A percentile compares a stretch with the other conserved stretches of the same genome.
These are phyloP conservation scores for Sicyos baderoa DNA, from an alignment of 306 rosid genomes.

Conservation along the genomic window DNA sequence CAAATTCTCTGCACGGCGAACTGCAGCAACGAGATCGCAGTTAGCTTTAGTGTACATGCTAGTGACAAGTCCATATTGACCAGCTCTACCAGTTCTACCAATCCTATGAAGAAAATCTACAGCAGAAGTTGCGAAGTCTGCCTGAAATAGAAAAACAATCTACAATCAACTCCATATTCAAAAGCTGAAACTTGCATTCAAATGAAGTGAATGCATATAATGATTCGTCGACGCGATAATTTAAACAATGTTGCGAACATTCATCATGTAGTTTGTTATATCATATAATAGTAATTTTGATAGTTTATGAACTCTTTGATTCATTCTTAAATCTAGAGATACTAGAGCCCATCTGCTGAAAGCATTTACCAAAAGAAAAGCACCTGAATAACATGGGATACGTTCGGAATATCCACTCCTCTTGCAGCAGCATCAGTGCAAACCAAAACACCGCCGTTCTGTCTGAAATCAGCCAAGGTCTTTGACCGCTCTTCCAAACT, in stretches of 20 bases:
- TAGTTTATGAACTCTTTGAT: neutral
- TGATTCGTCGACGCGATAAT: neutral
- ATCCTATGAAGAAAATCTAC: constrained; percentile 87
- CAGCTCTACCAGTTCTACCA: constrained; percentile 94
- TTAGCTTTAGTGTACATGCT: constrained; percentile 74
- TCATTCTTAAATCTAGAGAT: neutral
- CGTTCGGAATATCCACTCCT: constrained; percentile 83
- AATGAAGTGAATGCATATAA: neutral
- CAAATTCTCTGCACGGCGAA: constrained; percentile 63
- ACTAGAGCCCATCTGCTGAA: neutral
- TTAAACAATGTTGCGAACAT: neutral
- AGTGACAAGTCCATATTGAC: constrained; percentile 76
- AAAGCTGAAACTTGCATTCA: neutral
- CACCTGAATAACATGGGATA: constrained; percentile 90
- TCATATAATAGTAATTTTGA: neutral
- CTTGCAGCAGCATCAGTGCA: constrained; percentile 98
- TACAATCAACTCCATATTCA: neutral
- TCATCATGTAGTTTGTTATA: neutral
- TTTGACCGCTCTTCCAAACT: constrained; percentile 78
- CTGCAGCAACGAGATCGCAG: constrained; percentile 68
- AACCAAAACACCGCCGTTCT: constrained; percentile 86
- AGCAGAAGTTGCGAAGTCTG: constrained; percentile 87
- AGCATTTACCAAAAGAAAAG: constrained; percentile 19
- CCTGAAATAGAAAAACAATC: constrained; percentile 46
- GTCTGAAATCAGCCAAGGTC: constrained; percentile 54